These are phyloP conservation scores for Fennellomyces sp. DNA, from an alignment of 371 early-diverging fungal species.

Conservation along the genomic window DNA sequence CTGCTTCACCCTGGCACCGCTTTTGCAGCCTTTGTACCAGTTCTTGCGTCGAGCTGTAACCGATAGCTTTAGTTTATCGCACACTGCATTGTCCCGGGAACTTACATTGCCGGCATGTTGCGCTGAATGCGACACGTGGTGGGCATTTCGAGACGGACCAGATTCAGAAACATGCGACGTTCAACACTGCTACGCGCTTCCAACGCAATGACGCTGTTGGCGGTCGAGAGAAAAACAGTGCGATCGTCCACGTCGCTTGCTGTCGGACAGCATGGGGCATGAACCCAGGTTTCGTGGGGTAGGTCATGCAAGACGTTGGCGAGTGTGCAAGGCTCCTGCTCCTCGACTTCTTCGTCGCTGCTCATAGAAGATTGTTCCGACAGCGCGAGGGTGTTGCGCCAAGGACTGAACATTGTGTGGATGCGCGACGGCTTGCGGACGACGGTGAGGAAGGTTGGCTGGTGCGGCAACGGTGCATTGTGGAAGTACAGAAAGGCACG, in stretches of 20 bases:
- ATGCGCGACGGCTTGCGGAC: conserved; percentile 5
- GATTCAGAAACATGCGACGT: conserved; percentile 11
- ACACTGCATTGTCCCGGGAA: neutral
- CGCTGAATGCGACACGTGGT: neutral
- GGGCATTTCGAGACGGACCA: neutral
- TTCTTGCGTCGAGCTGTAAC: neutral
- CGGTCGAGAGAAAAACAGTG: neutral
- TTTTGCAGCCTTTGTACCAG: neutral
- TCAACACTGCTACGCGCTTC: neutral
- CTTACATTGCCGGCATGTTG: neutral
- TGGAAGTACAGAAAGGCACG: conserved; percentile 35
- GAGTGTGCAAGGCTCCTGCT: no score
- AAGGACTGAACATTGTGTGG: conserved; percentile 23
- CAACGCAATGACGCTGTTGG: neutral
- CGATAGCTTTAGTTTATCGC: neutral
- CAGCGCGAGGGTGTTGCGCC: conserved; percentile 17
- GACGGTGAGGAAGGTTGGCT: neutral
- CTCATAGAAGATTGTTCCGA: neutral
- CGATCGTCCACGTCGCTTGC: neutral
- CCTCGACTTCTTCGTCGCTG: neutral
- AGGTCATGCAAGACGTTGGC: neutral
- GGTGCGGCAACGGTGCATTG: conserved; percentile 19
- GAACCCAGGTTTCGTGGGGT: conserved; percentile 2
- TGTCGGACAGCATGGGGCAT: conserved; percentile 5
- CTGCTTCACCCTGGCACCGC: neutral